Evolutionary conservation across 495 filamentous ascomycete species (phyloP).

Genomic region (Podospora bellae-mahoneyi): DNA sequence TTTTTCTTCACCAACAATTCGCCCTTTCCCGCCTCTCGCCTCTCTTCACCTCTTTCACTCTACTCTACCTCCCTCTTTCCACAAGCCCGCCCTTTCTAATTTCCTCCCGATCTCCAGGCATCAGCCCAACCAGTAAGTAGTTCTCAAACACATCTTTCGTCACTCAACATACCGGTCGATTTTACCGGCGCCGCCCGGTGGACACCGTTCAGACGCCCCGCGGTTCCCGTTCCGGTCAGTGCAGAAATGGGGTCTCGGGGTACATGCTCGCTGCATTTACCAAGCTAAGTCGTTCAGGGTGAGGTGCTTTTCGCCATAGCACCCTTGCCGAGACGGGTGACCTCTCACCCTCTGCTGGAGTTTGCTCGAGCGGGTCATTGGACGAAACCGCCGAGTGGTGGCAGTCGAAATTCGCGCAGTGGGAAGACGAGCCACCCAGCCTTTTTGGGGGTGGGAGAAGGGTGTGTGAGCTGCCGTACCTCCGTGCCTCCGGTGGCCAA

Average conservation of each 20-base stretch:
- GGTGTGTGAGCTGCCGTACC: slow-evolving; percentile 1
- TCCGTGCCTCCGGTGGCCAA: slow-evolving; percentile 26
- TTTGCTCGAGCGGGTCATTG: slow-evolving; percentile 9
- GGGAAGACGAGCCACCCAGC: slow-evolving; percentile 11
- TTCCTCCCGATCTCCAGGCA: neutral
- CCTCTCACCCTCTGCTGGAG: neutral
- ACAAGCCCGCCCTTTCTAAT: neutral
- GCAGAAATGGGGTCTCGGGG: neutral
- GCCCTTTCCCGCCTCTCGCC: neutral
- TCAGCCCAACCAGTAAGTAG: neutral
- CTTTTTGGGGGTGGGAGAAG: neutral
- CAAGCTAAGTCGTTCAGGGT: slow-evolving; percentile 7
- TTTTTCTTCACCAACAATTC: neutral
- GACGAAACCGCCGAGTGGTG: neutral
- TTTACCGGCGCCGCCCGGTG: neutral
- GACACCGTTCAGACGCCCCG: neutral
- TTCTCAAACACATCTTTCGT: neutral
- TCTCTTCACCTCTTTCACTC: neutral
- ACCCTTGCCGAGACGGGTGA: slow-evolving; percentile 14
- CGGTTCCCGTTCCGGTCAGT: slow-evolving; percentile 5
- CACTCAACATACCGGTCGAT: neutral
- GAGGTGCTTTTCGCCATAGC: slow-evolving; percentile 1
- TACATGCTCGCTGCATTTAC: neutral
- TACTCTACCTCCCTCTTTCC: neutral
- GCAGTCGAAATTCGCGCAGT: slow-evolving; percentile 26